Conservation (phyloP, 2,329 filamentous ascomycete genomes). For the Apiospora arundinis region DNA sequence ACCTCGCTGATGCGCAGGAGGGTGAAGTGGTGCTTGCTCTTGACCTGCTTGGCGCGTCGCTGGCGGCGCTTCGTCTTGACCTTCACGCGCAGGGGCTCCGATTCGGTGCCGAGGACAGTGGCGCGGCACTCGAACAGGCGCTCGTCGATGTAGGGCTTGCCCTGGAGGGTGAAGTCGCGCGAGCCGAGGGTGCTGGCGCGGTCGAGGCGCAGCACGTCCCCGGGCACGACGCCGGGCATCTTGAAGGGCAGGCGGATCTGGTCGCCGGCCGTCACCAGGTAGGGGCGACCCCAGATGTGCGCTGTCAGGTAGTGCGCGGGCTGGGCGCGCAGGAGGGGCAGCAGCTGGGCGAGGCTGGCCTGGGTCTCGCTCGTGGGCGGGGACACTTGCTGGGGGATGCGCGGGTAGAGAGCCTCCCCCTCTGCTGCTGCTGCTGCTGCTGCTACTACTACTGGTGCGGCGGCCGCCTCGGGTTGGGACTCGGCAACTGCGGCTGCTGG, state of each 20-base stretch:
- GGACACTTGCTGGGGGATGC: constrained; percentile 34
- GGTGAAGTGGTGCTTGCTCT: constrained; percentile 91
- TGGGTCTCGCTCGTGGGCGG: constrained; percentile 55
- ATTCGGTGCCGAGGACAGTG: constrained; percentile 83
- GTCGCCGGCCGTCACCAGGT: constrained; percentile 80
- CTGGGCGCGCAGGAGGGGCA: constrained; percentile 76
- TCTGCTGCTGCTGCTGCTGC: too few species aligned
- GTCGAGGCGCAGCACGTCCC: constrained; percentile 87
- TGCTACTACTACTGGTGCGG: too few species aligned
- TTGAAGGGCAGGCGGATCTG: constrained; percentile 78
- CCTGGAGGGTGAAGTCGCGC: constrained; percentile 88
- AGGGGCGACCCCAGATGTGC: constrained; percentile 80
- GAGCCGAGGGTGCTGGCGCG: constrained; percentile 83
- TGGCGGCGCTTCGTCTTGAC: constrained; percentile 83
- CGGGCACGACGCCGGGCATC: constrained; percentile 77
- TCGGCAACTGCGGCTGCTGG: constrained; percentile 22
- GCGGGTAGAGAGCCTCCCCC: constrained; percentile 22
- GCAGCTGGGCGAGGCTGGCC: constrained; percentile 54
- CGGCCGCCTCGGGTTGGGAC: neutral
- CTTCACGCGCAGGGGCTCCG: constrained; percentile 77
- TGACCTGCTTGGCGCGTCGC: constrained; percentile 74
- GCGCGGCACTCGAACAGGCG: constrained; percentile 84
- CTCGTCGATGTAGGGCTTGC: constrained; percentile 82
- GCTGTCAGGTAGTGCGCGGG: constrained; percentile 78
- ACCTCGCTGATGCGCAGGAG: constrained; percentile 85